A percentile compares a stretch with the other conserved stretches of the same genome.
phyloP scores from a whole-genome alignment of 2,329 filamentous ascomycete genomes.

The Sporothrix schenckii region DNA sequence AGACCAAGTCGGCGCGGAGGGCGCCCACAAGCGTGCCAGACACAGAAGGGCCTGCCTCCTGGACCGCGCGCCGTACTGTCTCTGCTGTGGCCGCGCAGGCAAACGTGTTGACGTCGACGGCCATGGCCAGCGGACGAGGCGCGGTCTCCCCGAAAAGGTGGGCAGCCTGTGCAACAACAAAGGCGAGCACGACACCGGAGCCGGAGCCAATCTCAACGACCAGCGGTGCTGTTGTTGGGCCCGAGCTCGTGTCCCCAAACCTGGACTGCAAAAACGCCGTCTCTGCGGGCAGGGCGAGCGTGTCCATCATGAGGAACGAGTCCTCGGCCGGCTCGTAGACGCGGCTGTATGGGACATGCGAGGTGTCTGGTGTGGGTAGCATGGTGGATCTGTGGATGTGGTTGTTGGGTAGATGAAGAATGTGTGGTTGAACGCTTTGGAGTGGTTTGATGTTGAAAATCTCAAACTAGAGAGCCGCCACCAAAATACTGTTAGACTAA shows the following conservation, averaged over 20 bases:
- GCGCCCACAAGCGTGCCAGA: constrained; percentile 63
- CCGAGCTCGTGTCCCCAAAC: constrained; percentile 51
- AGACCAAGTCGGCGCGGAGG: constrained; percentile 69
- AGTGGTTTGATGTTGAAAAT: not conserved
- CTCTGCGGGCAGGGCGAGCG: constrained; percentile 73
- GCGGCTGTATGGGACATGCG: constrained; percentile 83
- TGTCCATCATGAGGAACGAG: constrained; percentile 91
- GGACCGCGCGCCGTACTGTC: constrained; percentile 62
- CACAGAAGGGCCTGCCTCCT: constrained; percentile 33
- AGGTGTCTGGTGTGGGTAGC: constrained; percentile 92
- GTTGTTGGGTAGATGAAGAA: not conserved
- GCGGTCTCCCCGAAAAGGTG: constrained; percentile 66
- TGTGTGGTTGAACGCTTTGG: not conserved
- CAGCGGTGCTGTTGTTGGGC: constrained; percentile 52
- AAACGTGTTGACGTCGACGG: constrained; percentile 81
- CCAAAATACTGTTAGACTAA: not conserved
- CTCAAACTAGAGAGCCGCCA: not conserved
- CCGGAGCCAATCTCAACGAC: constrained; percentile 87
- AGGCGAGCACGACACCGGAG: constrained; percentile 91
- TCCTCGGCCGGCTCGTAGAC: constrained; percentile 97
- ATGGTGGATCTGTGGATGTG: constrained; percentile 51
- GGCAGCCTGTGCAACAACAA: constrained; percentile 74
- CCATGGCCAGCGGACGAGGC: constrained; percentile 64
- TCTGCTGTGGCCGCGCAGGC: constrained; percentile 75
- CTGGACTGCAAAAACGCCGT: constrained; percentile 66